Evolutionary conservation across 306 rosid genomes (phyloP).

Genomic region (Gynostemma pentaphyllum): DNA sequence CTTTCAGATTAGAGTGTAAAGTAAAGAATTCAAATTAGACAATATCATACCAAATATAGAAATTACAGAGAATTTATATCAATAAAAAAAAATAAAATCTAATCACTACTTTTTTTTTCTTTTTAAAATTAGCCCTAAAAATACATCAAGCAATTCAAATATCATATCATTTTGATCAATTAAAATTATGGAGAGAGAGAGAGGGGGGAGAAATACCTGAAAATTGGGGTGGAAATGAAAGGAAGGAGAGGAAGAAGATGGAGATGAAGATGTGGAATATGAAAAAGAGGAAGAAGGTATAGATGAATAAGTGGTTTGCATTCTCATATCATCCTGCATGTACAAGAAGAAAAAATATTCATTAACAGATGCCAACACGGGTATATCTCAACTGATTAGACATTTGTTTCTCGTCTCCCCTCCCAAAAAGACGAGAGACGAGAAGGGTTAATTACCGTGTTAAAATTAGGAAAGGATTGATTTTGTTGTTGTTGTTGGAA

Average conservation of each 20-base stretch:
- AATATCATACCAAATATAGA: too few relatives aligned
- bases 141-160: neutral
- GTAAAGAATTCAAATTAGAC: too few relatives aligned
- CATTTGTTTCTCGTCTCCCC: neutral
- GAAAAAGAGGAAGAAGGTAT: slow-evolving; percentile 60
- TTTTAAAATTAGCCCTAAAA: too few relatives aligned
- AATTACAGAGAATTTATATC: too few relatives aligned
- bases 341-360: neutral
- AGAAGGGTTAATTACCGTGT: slow-evolving; percentile 28
- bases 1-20: too few relatives aligned
- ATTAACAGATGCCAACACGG: slow-evolving; percentile 1
- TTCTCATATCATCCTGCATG: slow-evolving; percentile 33
- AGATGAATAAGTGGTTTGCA: slow-evolving; percentile 55
- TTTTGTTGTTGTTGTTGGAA: slow-evolving; percentile 29
- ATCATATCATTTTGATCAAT: neutral
- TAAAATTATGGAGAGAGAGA: neutral
- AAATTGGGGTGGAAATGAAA: slow-evolving; percentile 60
- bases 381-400: too few relatives aligned
- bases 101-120: too few relatives aligned
- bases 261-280: slow-evolving; percentile 60
- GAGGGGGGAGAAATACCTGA: slow-evolving; percentile 34
- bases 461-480: slow-evolving; percentile 38
- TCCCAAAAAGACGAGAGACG: neutral
- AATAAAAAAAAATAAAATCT: too few relatives aligned
- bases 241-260: slow-evolving; percentile 44